Conservation (phyloP, 2,329 filamentous ascomycete species). For the Ramularia endophylla region DNA sequence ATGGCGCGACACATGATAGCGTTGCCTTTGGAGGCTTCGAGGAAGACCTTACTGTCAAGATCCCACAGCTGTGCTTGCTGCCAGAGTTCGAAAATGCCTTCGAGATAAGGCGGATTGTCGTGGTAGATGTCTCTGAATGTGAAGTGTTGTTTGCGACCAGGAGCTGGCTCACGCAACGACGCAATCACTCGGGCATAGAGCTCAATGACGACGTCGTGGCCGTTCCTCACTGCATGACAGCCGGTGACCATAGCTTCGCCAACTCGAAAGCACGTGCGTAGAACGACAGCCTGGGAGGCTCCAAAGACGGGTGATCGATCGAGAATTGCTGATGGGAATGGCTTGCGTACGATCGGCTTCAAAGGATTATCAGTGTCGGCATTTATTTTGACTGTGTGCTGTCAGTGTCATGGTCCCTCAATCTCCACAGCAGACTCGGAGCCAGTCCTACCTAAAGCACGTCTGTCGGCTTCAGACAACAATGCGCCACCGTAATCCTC, state of each 20-base stretch:
- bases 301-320: conserved; percentile 52
- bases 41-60: conserved; percentile 38
- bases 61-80: conserved; percentile 41
- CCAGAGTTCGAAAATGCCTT: conserved; percentile 44
- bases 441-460: conserved; percentile 18
- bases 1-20: conserved; percentile 44
- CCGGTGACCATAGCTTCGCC: conserved; percentile 53
- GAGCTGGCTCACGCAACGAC: conserved; percentile 47
- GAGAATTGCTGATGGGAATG: conserved; percentile 45
- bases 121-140: conserved; percentile 59
- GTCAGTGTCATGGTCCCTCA: conserved; percentile 7
- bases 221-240: conserved; percentile 40
- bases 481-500: conserved; percentile 29
- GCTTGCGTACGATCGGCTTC: conserved; percentile 45
- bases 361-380: conserved; percentile 8
- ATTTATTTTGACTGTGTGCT: conserved; percentile 7
- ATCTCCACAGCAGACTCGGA: not conserved
- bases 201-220: conserved; percentile 51
- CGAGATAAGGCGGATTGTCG: conserved; percentile 50
- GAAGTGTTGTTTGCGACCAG: conserved; percentile 52
- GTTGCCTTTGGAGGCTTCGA: conserved; percentile 23
- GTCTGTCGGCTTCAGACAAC: conserved; percentile 20
- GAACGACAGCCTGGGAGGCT: conserved; percentile 40
- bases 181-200: conserved; percentile 56
- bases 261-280: conserved; percentile 59